These are phyloP conservation scores for Gaultheria prostrata DNA, from an alignment of 148 eudicot genomes.

Conservation along the genomic window DNA sequence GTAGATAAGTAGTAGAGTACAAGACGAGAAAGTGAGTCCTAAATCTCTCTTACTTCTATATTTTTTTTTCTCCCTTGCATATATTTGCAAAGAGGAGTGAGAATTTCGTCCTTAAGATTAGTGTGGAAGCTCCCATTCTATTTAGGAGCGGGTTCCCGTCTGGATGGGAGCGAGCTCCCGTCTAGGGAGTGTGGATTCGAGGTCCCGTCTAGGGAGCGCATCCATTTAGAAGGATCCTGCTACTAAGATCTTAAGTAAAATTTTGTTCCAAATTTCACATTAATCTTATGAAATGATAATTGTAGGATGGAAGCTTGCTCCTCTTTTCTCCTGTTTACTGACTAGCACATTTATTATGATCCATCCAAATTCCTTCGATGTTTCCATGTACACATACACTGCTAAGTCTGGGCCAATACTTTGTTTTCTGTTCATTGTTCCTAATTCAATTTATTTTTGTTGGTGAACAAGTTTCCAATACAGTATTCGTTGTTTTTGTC, in stretches of 20 bases:
- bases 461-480: not conserved
- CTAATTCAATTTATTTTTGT: not conserved
- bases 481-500: not conserved
- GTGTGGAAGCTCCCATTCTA: no score
- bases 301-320: not conserved
- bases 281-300: not conserved
- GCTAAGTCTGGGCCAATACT: not conserved
- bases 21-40: no score
- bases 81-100: no score
- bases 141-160: no score
- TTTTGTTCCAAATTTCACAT: not conserved
- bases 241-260: not conserved
- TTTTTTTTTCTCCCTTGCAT: no score
- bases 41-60: no score
- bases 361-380: not conserved
- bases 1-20: no score
- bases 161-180: no score
- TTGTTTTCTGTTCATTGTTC: not conserved
- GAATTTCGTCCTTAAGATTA: no score
- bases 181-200: no score
- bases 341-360: slow-evolving; percentile 3
- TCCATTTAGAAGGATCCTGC: no score
- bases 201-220: no score
- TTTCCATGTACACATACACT: not conserved
- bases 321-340: slow-evolving; percentile 2